These are phyloP conservation scores for Brassica juncea DNA, from an alignment of 345 rosid species.

Conservation along the genomic window DNA sequence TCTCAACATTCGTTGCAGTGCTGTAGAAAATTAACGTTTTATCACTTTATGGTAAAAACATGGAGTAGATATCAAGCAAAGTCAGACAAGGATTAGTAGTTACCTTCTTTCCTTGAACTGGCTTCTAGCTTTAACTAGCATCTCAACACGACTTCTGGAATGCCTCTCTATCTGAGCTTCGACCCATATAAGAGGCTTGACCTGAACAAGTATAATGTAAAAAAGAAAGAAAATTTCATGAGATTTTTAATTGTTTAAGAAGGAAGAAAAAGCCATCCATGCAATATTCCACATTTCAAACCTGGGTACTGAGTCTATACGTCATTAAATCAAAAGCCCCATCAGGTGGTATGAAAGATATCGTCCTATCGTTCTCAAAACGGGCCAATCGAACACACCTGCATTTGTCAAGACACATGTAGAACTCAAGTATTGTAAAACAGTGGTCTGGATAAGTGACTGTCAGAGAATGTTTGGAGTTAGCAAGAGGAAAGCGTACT, in stretches of 20 bases:
- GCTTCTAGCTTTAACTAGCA: slow-evolving; percentile 69
- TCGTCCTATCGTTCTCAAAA: slow-evolving; percentile 75
- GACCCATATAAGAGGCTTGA: slow-evolving; percentile 77
- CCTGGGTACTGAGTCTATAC: slow-evolving; percentile 79
- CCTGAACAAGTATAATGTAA: slow-evolving; percentile 41
- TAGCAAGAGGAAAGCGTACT: slow-evolving; percentile 48
- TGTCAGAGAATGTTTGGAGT: background rate
- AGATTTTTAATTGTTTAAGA: background rate
- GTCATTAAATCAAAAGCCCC: slow-evolving; percentile 82
- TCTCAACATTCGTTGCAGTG: slow-evolving; percentile 76
- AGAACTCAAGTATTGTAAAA: background rate
- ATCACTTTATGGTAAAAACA: background rate
- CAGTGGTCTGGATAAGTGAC: background rate
- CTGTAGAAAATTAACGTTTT: slow-evolving; percentile 39
- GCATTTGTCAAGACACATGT: background rate
- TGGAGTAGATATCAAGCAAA: background rate
- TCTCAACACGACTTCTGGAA: slow-evolving; percentile 72
- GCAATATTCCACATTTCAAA: slow-evolving; percentile 29
- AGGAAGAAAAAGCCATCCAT: background rate
- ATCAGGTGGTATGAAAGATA: slow-evolving; percentile 80
- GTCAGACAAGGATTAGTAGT: background rate
- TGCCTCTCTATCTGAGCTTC: slow-evolving; percentile 74
- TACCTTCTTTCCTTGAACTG: slow-evolving; percentile 80
- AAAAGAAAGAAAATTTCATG: background rate
- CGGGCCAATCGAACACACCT: slow-evolving; percentile 88